Base-by-base conservation (phyloP, 2,329 filamentous ascomycete genomes). In the Colletotrichum abscissum region DNA sequence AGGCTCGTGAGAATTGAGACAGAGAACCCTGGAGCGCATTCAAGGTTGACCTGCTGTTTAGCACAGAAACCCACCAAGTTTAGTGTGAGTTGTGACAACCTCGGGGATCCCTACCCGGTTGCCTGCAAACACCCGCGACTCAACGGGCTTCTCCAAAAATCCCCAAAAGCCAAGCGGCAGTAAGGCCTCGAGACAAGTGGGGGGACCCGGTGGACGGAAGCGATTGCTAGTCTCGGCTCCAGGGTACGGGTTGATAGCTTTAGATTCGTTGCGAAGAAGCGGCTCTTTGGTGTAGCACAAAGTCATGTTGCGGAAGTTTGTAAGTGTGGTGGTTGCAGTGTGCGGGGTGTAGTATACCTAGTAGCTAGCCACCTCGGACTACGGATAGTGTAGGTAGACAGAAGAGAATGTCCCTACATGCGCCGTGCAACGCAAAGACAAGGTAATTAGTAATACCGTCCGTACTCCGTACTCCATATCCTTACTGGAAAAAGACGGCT, bases 41-140 rank as follows among this genome's bases (percentile, higher is more conserved):
- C 60, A 64, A 72, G 59, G 59, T 65, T 73, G 59, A 24, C 54
- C 26, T 73, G 54, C 22, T 70, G 42, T 65, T 59, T 38, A 56
- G 59, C 42, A 70, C 49, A 64, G 67, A 70, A 73, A 73, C 70
- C 59, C 46, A 55, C 42, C 60, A 11, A 60, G 70, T 70, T 65
- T 73, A 59, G 69, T 73, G 66, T 73, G 70, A 64, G 55, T 49
- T 55, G 54, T 73, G 70, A 73, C 66, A 73, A 55, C 66, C 22
- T 65, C 54, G 52, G 67, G 60, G 60, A 57, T 28, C 67, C 70
- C 33, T 70, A 49, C 55, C 38, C 59, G 42, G 22, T 54, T 38
- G 35, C 24, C 59, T 59, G 46, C 33, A 26, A 64, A 54, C 16
- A 22, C n/a, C 26, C 33, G 33, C 11, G 33, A 35, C 33, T 35